Evolutionary conservation across 352 stramenopile species (phyloP), one percentile per base, ranked within the genome.

Genomic region (Phytophthora pinifolia): DNA sequence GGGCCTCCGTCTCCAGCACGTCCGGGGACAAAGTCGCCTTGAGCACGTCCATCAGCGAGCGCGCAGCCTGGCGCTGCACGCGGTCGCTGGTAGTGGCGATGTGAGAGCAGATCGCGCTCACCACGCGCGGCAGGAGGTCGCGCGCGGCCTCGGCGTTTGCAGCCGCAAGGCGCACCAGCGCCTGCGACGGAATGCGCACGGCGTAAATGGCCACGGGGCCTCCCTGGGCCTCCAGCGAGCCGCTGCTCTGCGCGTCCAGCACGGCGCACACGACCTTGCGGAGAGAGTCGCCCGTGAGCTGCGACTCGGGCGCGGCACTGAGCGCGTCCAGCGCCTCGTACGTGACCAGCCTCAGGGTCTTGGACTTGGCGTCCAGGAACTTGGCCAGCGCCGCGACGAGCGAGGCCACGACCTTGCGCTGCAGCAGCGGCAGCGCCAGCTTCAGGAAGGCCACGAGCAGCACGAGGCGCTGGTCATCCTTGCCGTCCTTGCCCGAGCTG

Each of bases 371-470:
- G 42, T 86, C 73, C 20, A 91, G 38, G 53, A 87, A 90, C 54
- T 89, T 89, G 56, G 64, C 68, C 6, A 95, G 74, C 27, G 76
- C 71, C 2, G 88, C 77, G 17, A 89, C 76, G 2, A 94, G 77
- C 46, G 81, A 92, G 32, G 75, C 66, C 39, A 92, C 78, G 9
- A 94, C 83, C 59, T 92, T 90, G 50, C 74, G 73, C 65, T 90
- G 85, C 63, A 94, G 48, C 54, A 92, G 69, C 37, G 85, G 85
- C 45, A 94, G 65, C 33, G 76, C 80, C 15, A 74, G 51, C 67
- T 91, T 92, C 36, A 94, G 72, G 49, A 94, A 94, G 3, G 74
- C 80, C 22, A 94, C 75, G 47, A 94, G 76, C 59, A 85, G 71
- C 52, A 95, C 75, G 13, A 94, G 71, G 1, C 75, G 65, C 47